Evolutionary conservation across 345 rosid genomes (phyloP).

Genomic region (Triadica sebifera): DNA sequence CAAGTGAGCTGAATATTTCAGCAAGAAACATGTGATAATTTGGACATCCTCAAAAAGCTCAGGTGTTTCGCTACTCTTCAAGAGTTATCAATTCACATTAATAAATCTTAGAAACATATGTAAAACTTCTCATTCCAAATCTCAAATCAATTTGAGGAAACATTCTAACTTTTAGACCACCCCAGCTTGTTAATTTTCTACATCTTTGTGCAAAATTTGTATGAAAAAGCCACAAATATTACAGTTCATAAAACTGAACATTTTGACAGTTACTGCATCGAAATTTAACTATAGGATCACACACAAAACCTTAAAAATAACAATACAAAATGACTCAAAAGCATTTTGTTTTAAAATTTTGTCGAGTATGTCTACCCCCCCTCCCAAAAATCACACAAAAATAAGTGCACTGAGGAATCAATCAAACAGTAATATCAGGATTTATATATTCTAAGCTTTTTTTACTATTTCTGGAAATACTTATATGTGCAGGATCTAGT

Average conservation of each 20-base stretch:
- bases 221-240: not conserved
- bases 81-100: not conserved
- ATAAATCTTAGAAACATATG: not conserved
- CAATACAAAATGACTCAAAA: no score
- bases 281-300: not conserved
- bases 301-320: no score
- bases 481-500: not conserved
- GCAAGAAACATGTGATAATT: not conserved
- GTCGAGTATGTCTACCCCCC: not conserved
- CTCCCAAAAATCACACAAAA: no score
- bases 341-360: not conserved
- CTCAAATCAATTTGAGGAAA: not conserved
- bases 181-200: no score
- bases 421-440: not conserved
- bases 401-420: not conserved
- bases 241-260: not conserved
- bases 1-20: not conserved
- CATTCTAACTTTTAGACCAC: no score
- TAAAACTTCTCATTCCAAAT: not conserved
- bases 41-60: not conserved
- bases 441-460: not conserved
- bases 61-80: not conserved
- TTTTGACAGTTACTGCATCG: not conserved
- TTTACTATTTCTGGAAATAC: slow-evolving; percentile 3
- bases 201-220: no score